Evolutionary conservation across 345 rosid genomes (phyloP).

Genomic region (Odontarrhena argentea): DNA sequence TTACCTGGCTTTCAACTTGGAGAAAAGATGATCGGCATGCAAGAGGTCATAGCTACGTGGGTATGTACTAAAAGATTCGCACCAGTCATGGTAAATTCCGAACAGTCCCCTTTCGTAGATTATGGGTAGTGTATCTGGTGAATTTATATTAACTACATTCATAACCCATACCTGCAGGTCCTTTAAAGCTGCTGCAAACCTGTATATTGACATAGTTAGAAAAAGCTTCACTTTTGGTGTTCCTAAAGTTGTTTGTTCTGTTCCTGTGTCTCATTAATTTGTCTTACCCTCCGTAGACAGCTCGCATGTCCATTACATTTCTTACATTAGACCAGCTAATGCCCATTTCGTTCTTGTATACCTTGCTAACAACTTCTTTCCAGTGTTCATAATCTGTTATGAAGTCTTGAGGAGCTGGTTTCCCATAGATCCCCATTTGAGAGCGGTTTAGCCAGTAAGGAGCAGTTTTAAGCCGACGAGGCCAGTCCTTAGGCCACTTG

Average conservation of each 20-base stretch:
- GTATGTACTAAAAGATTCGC: constrained; percentile 89
- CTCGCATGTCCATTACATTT: constrained; percentile 95
- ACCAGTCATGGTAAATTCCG: constrained; percentile 94
- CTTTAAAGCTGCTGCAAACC: constrained; percentile 84
- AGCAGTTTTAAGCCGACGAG: constrained; percentile 57
- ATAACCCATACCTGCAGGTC: constrained; percentile 79
- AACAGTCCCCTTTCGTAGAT: constrained; percentile 88
- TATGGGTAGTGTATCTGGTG: constrained; percentile 89
- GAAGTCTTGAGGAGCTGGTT: constrained; percentile 85
- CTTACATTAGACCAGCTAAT: constrained; percentile 83
- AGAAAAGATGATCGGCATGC: constrained; percentile 93
- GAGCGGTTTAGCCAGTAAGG: constrained; percentile 86
- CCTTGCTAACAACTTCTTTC: constrained; percentile 66
- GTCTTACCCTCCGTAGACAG: constrained; percentile 86
- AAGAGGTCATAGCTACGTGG: constrained; percentile 83
- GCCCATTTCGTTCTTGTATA: constrained; percentile 73
- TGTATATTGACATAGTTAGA: constrained; percentile 38
- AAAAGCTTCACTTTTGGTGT: neutral
- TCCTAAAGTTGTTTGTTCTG: neutral
- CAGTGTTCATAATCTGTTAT: constrained; percentile 71
- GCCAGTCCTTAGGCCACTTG: constrained; percentile 85
- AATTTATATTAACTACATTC: constrained; percentile 75
- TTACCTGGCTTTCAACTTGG: constrained; percentile 71
- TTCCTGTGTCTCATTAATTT: neutral
- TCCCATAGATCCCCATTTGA: constrained; percentile 89